These are phyloP conservation scores for Peribolospora baueri DNA, from an alignment of 768 basidiomycete genomes.

Conservation along the genomic window DNA sequence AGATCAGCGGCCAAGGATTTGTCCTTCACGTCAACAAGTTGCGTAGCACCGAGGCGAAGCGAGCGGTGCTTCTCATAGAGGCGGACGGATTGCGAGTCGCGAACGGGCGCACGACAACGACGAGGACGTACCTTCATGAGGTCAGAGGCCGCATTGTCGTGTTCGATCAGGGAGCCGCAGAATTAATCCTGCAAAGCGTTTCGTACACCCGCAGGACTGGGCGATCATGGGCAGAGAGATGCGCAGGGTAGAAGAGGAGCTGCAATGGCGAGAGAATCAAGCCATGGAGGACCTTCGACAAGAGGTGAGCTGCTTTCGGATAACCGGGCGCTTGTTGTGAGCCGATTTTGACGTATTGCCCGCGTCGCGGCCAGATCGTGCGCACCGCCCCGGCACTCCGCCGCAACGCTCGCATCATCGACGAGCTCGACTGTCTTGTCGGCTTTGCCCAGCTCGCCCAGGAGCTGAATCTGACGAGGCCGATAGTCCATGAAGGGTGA, in stretches of 20 bases:
- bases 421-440: slow-evolving; percentile 64
- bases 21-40: too few relatives aligned
- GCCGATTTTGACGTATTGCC: neutral
- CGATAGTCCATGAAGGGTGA: slow-evolving; percentile 44
- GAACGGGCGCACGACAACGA: too few relatives aligned
- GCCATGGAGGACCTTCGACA: slow-evolving; percentile 44
- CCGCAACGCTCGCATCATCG: slow-evolving; percentile 49
- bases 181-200: too few relatives aligned
- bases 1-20: too few relatives aligned
- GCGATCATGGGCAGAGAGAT: neutral
- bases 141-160: too few relatives aligned
- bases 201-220: too few relatives aligned
- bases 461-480: slow-evolving; percentile 53
- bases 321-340: neutral
- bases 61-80: too few relatives aligned
- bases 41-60: too few relatives aligned
- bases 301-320: slow-evolving; percentile 27
- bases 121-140: too few relatives aligned
- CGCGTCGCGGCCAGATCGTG: slow-evolving; percentile 31
- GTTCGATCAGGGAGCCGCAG: too few relatives aligned
- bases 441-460: slow-evolving; percentile 57
- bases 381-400: slow-evolving; percentile 33
- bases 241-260: slow-evolving; percentile 23
- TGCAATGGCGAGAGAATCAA: slow-evolving; percentile 37
- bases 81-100: too few relatives aligned